Base-by-base conservation (phyloP, 495 filamentous ascomycete genomes). In the Staphylotrichum longicolle region DNA sequence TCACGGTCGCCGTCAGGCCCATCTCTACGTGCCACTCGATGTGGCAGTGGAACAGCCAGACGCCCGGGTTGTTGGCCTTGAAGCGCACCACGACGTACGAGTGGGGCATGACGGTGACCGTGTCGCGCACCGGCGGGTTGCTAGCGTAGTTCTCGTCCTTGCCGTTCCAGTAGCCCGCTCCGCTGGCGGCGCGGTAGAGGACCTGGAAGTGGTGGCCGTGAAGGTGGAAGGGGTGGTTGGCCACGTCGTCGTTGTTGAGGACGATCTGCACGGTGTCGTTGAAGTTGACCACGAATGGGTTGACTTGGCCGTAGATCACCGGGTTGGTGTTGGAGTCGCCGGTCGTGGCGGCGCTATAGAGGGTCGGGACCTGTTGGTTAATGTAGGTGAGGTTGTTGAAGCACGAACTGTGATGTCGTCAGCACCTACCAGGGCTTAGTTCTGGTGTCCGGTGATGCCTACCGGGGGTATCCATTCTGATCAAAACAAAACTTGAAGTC, bases 191-290 rank as follows among this genome's bases (percentile, higher is more conserved):
- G 1, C 88, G 83, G 33, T 76, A 74, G 41, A 91, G 70, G 6
- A 91, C 75, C 67, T 94, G 91, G 77, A 93, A 94, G 61, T 85
- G 82, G 75, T 95, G 91, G 2, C 91, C 91, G 79, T 96, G 66
- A 4, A 82, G 67, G 57, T 83, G 80, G 65, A 81, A 82, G 2
- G 80, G 80, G 63, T 80, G 79, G 5, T 67, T 83, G 35, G 87
- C 88, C 0, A 74, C 66, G 68, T 94, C 89, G 11, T 80, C 66
- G 70, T 94, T 96, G 78, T 95, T 94, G 34, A 96, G 62, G 9
- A 94, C 76, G 37, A 96, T 87, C 59, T 96, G 87, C 33, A 96
- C 81, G 2, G 91, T 73, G 3, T 92, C 77, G 46, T 78, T 78
- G 53, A 88, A 82, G 0, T 82, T 73, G 6, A 92, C 76, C 14